A percentile compares a stretch with the other conserved stretches of the same genome.
Evolutionary conservation across 495 filamentous ascomycete species (phyloP).

Genomic region (Penicillium herquei): DNA sequence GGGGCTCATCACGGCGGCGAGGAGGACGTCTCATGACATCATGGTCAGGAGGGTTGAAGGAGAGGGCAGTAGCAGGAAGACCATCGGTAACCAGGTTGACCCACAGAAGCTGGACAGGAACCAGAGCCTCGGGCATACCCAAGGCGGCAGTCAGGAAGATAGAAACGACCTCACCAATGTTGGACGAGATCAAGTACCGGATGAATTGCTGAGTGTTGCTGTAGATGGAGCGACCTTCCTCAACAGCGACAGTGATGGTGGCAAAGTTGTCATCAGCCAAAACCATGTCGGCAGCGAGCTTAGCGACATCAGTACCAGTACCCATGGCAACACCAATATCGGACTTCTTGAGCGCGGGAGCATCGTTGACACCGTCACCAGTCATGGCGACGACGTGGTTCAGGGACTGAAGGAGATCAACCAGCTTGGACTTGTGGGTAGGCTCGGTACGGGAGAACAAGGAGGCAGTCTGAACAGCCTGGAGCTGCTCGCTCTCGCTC

Average conservation of each 20-base stretch:
- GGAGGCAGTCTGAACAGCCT: constrained; percentile 80
- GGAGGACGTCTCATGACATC: constrained; percentile 95
- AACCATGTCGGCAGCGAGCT: constrained; percentile 97
- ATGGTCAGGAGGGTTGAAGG: constrained; percentile 96
- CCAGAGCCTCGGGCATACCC: constrained; percentile 97
- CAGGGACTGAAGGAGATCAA: constrained; percentile 90
- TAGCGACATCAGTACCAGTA: constrained; percentile 95
- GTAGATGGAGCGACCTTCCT: constrained; percentile 97
- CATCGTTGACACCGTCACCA: constrained; percentile 98
- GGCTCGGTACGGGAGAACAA: constrained; percentile 98
- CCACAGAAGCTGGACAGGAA: constrained; percentile 97
- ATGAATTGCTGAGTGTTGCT: constrained; percentile 99
- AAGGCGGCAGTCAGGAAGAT: constrained; percentile 97
- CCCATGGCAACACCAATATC: constrained; percentile 99
- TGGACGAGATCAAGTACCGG: constrained; percentile 96
- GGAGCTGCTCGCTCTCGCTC: constrained; percentile 71
- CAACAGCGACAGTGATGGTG: constrained; percentile 92
- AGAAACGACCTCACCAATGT: constrained; percentile 98
- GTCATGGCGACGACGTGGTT: constrained; percentile 99
- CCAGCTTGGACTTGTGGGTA: constrained; percentile 89
- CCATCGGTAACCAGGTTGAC: constrained; percentile 99
- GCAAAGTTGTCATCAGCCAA: constrained; percentile 99
- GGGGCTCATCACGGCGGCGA: constrained; percentile 83
- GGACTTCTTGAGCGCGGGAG: constrained; percentile 95
- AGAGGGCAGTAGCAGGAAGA: constrained; percentile 91